Percentiles rank a stretch among this genome's conserved stretches.
These are phyloP conservation scores for Metarhizium anisopliae DNA, from an alignment of 2,329 filamentous ascomycete genomes.

Conservation along the genomic window DNA sequence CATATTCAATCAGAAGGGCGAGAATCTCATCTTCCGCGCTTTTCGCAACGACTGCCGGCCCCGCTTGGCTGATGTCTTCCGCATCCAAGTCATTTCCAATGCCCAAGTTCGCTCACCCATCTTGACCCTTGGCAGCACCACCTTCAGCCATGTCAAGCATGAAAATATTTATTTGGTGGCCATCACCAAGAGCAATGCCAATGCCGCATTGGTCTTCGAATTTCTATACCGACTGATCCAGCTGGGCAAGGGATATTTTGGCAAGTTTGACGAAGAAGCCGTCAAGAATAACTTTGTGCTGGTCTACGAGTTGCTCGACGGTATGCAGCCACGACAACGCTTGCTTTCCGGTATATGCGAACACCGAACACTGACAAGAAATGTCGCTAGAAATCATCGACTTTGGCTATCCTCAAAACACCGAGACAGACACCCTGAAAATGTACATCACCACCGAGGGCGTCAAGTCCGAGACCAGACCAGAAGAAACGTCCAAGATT, in stretches of 20 bases:
- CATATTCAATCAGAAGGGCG: conserved; percentile 98
- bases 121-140: conserved; percentile 91
- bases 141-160: conserved; percentile 98
- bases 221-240: conserved; percentile 89
- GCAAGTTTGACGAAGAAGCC: conserved; percentile 97
- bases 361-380: neutral
- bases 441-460: conserved; percentile 99
- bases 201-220: conserved; percentile 95
- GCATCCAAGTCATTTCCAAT: conserved; percentile 98
- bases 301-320: conserved; percentile 93
- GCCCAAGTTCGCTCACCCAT: conserved; percentile 96
- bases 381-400: conserved; percentile 77
- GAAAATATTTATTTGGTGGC: conserved; percentile 98
- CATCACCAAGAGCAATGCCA: conserved; percentile 97
- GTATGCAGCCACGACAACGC: conserved; percentile 33
- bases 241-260: conserved; percentile 92
- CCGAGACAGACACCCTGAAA: conserved; percentile 95
- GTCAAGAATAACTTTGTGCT: conserved; percentile 99
- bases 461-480: conserved; percentile 80
- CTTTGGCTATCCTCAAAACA: conserved; percentile 98
- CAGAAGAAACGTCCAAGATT: conserved; percentile 93
- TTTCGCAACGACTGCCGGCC: conserved; percentile 98
- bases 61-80: conserved; percentile 95
- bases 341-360: neutral
- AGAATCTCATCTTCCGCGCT: conserved; percentile 98